These are phyloP conservation scores for Alnus rubra DNA, from an alignment of 306 rosid genomes.

Conservation along the genomic window DNA sequence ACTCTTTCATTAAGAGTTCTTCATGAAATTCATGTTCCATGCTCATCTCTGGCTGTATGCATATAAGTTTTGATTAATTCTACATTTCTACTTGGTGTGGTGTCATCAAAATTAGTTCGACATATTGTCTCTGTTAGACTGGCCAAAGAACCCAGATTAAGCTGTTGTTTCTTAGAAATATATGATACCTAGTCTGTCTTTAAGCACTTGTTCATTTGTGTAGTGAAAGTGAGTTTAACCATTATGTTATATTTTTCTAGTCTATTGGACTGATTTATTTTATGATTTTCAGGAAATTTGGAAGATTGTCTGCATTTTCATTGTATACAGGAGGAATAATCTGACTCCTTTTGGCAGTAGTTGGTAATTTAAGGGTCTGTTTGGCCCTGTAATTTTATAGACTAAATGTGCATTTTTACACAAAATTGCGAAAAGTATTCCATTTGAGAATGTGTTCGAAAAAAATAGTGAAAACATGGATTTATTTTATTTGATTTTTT, in stretches of 20 bases:
- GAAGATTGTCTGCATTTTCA: not conserved
- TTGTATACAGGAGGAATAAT: not conserved
- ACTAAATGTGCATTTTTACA: too few species aligned
- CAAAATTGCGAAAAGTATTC: too few species aligned
- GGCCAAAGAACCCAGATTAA: not conserved
- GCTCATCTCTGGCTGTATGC: not conserved
- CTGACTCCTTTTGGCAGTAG: not conserved
- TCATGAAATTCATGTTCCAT: not conserved
- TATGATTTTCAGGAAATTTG: not conserved
- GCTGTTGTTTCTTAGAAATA: not conserved
- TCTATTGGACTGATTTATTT: not conserved
- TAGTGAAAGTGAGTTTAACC: too few species aligned
- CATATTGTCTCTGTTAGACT: not conserved
- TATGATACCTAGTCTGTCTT: not conserved
- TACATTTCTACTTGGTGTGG: not conserved
- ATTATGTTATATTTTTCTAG: not conserved
- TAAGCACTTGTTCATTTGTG: too few species aligned
- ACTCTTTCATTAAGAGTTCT: not conserved
- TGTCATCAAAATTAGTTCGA: not conserved
- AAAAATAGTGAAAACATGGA: too few species aligned
- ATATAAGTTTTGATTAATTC: not conserved
- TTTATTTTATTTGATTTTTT: too few species aligned
- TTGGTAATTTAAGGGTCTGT: not conserved
- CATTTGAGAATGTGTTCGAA: too few species aligned
- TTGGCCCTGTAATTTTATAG: too few species aligned